phyloP scores from a whole-genome alignment of 129 eudicot species.

The Heracleum sosnowskyi region DNA sequence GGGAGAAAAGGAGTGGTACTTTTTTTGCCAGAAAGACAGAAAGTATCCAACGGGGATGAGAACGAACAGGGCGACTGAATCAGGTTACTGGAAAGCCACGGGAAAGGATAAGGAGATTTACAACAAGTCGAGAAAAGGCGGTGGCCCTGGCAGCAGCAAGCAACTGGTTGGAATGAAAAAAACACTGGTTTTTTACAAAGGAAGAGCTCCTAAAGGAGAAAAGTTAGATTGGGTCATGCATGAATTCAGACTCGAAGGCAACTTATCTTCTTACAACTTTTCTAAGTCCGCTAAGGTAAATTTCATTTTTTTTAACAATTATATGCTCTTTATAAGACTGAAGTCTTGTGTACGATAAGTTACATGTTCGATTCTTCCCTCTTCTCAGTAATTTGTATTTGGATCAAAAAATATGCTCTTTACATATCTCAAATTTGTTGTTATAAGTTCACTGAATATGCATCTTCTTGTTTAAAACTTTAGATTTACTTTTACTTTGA shows the following conservation, averaged over 20 bases:
- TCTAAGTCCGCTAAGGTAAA: slow-evolving; percentile 58
- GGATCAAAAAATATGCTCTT: too few relatives aligned
- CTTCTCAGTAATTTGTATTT: too few relatives aligned
- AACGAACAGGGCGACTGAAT: slow-evolving; percentile 76
- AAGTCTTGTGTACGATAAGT: too few relatives aligned
- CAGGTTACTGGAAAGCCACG: slow-evolving; percentile 92
- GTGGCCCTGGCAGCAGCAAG: slow-evolving; percentile 13
- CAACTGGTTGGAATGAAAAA: slow-evolving; percentile 78
- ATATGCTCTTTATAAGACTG: too few relatives aligned
- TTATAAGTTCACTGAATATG: neutral
- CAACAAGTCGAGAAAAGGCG: slow-evolving; percentile 23
- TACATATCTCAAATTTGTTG: neutral
- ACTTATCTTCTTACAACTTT: slow-evolving; percentile 61
- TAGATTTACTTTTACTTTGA: neutral
- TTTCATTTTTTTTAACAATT: neutral
- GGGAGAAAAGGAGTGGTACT: slow-evolving; percentile 82
- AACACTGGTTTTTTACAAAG: slow-evolving; percentile 86
- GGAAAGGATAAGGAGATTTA: slow-evolving; percentile 82
- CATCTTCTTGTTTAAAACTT: neutral
- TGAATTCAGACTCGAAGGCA: slow-evolving; percentile 77
- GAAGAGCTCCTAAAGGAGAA: slow-evolving; percentile 87
- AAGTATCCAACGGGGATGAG: slow-evolving; percentile 93
- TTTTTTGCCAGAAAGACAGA: slow-evolving; percentile 66
- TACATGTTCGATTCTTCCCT: too few relatives aligned
- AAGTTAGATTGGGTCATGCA: slow-evolving; percentile 93